Evolutionary conservation across 2,329 filamentous ascomycete species (phyloP), one percentile per base, ranked within the genome.

Genomic region (Microsporum audouinii): DNA sequence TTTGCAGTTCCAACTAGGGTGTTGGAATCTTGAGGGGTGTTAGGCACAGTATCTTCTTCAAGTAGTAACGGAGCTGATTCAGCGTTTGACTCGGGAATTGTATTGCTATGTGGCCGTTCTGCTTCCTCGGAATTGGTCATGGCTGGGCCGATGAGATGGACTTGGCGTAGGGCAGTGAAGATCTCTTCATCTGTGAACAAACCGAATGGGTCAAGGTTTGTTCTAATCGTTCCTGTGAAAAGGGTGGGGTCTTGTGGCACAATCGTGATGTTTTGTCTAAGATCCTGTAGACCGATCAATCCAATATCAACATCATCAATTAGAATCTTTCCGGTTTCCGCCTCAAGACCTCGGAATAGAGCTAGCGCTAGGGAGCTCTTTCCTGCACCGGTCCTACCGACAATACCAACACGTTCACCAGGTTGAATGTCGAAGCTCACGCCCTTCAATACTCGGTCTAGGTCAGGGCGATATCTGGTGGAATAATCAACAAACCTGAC

Each of bases 331-430:
- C 94, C 94, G 66, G 84, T 82, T 68, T 96, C 91, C 0, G 94
- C 91, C 74, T 99, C 94, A 1, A 99, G 79, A 0, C 91, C 91
- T 61, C 94, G 86, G 84, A 99, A 97, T 31, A 99, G 81, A 3
- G 94, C 92, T 63, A 97, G 79, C 0, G 94, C 91, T 59, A 99
- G 80, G 2, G 94, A 97, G 71, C 91, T 96, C 80, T 99, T 99
- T 62, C 94, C 94, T 3, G 94, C 94, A 63, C 94, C 94, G 0
- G 94, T 99, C 63, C 94, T 85, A 60, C 94, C 94, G 34, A 97
- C 94, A 61, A 99, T 95, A 62, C 94, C 94, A 17, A 99, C 89
- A 78, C 96, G 96, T 75, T 99, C 90, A 36, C 84, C 84, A 0
- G 91, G 84, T 33, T 86, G 80, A 64, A 99, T 91, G 71, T 88